Evolutionary conservation across 2,329 filamentous ascomycete genomes (phyloP).

Genomic region (Fusarium anthophilum): DNA sequence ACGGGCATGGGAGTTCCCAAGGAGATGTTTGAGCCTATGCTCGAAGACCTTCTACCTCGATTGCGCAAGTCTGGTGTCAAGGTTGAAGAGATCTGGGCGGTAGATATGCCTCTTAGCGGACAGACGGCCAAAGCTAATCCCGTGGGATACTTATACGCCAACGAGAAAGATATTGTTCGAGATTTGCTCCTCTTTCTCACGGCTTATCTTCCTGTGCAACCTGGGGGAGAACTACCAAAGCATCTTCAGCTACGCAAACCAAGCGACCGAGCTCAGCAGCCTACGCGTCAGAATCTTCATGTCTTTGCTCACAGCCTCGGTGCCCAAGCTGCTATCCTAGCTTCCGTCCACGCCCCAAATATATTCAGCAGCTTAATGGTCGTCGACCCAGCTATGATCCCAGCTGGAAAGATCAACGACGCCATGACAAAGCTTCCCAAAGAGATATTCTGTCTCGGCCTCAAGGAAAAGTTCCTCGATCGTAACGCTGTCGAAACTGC

Average conservation of each 20-base stretch:
- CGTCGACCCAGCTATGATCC: background rate
- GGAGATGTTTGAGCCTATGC: background rate
- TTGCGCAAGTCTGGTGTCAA: background rate
- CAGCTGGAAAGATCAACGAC: background rate
- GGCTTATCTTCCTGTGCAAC: background rate
- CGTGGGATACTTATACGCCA: background rate
- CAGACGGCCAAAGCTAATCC: background rate
- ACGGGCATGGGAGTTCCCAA: background rate
- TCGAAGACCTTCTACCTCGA: background rate
- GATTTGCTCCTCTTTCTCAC: background rate
- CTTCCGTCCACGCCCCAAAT: background rate
- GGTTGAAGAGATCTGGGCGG: background rate
- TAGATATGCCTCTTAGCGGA: background rate
- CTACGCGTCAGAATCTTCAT: background rate
- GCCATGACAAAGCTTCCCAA: background rate
- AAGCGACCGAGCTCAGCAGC: background rate
- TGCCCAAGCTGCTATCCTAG: background rate
- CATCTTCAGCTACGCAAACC: background rate
- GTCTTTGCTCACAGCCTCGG: background rate
- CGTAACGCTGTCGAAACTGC: rapidly evolving
- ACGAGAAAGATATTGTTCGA: background rate
- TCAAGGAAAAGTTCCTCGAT: background rate
- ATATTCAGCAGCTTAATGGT: background rate
- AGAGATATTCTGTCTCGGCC: background rate
- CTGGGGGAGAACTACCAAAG: background rate